Evolutionary conservation across 768 basidiomycete species (phyloP).

Genomic region (Mycena chlorophos): DNA sequence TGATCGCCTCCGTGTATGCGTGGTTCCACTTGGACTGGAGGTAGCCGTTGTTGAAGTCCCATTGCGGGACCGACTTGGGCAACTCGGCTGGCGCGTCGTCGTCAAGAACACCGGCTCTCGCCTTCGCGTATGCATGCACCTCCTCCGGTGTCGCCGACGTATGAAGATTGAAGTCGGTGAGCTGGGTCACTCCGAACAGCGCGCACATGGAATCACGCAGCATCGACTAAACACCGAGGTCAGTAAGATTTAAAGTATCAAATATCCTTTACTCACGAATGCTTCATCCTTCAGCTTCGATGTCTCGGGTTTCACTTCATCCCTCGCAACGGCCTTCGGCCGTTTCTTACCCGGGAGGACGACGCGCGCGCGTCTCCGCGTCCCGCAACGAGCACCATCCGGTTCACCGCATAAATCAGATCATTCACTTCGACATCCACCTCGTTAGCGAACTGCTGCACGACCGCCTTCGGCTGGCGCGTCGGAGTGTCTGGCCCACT

Average conservation of each 20-base stretch:
- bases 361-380: not conserved
- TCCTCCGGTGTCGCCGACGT: not conserved
- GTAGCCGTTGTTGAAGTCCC: slow-evolving; percentile 3
- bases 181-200: not conserved
- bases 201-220: not conserved
- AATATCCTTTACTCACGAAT: not conserved
- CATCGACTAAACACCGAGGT: not conserved
- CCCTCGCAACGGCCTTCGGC: not conserved
- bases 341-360: not conserved
- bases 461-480: too few relatives aligned
- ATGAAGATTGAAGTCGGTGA: not conserved
- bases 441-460: too few relatives aligned
- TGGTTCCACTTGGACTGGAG: not conserved
- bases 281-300: not conserved
- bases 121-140: not conserved
- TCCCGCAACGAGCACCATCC: too few relatives aligned
- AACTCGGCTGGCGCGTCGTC: too few relatives aligned
- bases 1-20: not conserved
- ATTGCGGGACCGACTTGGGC: not conserved
- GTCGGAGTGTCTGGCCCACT: too few relatives aligned
- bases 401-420: too few relatives aligned
- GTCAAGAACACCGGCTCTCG: too few relatives aligned
- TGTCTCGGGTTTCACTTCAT: not conserved
- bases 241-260: not conserved
- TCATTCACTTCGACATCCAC: too few relatives aligned